phyloP scores from a whole-genome alignment of 2,329 filamentous ascomycete species.

The Ophiostoma sp. region DNA sequence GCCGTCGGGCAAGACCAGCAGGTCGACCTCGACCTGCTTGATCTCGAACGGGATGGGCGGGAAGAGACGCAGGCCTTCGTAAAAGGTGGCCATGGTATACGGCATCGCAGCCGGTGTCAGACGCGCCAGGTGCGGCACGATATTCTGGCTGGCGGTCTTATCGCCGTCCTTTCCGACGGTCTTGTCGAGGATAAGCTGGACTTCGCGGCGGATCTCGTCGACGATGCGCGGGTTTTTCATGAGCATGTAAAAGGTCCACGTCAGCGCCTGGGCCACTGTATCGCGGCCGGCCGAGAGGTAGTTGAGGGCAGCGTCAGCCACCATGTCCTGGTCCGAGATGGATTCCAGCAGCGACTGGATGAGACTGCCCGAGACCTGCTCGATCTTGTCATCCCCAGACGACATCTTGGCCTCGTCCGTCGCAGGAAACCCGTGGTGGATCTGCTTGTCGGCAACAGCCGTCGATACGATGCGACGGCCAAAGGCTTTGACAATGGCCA shows the following conservation, averaged over 20 bases:
- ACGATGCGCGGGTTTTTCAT: slow-evolving; percentile 45
- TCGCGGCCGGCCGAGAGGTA: slow-evolving; percentile 62
- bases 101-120: slow-evolving; percentile 45
- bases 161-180: background rate
- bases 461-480: slow-evolving; percentile 53
- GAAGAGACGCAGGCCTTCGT: slow-evolving; percentile 57
- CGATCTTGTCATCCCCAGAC: slow-evolving; percentile 31
- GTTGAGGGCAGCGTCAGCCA: slow-evolving; percentile 60
- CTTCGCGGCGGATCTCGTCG: slow-evolving; percentile 42
- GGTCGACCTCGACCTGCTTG: slow-evolving; percentile 50
- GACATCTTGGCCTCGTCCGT: background rate
- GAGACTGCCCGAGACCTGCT: slow-evolving; percentile 49
- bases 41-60: slow-evolving; percentile 63
- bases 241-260: slow-evolving; percentile 59
- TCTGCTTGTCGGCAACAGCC: slow-evolving; percentile 42
- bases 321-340: slow-evolving; percentile 50
- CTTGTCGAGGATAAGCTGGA: slow-evolving; percentile 31
- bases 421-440: slow-evolving; percentile 6
- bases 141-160: slow-evolving; percentile 12
- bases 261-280: slow-evolving; percentile 59
- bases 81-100: slow-evolving; percentile 57
- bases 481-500: slow-evolving; percentile 46
- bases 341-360: slow-evolving; percentile 57
- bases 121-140: slow-evolving; percentile 31
- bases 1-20: slow-evolving; percentile 51